A percentile compares a stretch with the other conserved stretches of the same genome.
phyloP scores from a whole-genome alignment of 1,284 basidiomycete species.

The Fistulinella cinereoalba region DNA sequence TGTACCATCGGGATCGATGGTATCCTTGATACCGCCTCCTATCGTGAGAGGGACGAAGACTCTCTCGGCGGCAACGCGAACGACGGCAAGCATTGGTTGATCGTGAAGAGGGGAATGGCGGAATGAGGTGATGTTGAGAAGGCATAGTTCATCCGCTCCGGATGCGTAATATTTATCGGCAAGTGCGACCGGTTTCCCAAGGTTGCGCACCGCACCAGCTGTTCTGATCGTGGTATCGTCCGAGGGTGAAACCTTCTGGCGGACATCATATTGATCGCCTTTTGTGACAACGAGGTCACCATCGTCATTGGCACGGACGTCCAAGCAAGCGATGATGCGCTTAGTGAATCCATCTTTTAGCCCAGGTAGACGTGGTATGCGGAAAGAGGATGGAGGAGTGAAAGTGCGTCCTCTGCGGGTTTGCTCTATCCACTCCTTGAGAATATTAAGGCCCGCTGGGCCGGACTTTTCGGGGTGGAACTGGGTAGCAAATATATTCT shows the following conservation, averaged over 20 bases:
- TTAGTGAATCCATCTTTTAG: slow-evolving; percentile 75
- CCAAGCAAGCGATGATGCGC: slow-evolving; percentile 96
- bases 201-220: slow-evolving; percentile 88
- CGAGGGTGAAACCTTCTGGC: slow-evolving; percentile 62
- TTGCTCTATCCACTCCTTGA: slow-evolving; percentile 81
- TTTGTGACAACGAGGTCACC: slow-evolving; percentile 99
- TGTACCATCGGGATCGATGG: slow-evolving; percentile 93
- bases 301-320: slow-evolving; percentile 93
- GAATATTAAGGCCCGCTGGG: slow-evolving; percentile 79
- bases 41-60: slow-evolving; percentile 99
- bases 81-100: slow-evolving; percentile 97
- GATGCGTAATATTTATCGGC: slow-evolving; percentile 83
- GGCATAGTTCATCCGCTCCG: slow-evolving; percentile 95
- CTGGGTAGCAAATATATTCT: slow-evolving; percentile 92
- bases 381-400: slow-evolving; percentile 28
- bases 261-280: slow-evolving; percentile 98
- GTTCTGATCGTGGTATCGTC: slow-evolving; percentile 37
- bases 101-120: slow-evolving; percentile 92
- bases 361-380: slow-evolving; percentile 39
- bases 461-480: slow-evolving; percentile 99
- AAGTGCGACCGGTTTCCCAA: slow-evolving; percentile 96
- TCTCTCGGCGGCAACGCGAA: slow-evolving; percentile 84
- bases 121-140: slow-evolving; percentile 99
- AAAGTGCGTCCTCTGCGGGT: slow-evolving; percentile 42
- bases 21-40: slow-evolving; percentile 97